phyloP scores from a whole-genome alignment of 768 basidiomycete genomes.

The Mycena albidolilacea region DNA sequence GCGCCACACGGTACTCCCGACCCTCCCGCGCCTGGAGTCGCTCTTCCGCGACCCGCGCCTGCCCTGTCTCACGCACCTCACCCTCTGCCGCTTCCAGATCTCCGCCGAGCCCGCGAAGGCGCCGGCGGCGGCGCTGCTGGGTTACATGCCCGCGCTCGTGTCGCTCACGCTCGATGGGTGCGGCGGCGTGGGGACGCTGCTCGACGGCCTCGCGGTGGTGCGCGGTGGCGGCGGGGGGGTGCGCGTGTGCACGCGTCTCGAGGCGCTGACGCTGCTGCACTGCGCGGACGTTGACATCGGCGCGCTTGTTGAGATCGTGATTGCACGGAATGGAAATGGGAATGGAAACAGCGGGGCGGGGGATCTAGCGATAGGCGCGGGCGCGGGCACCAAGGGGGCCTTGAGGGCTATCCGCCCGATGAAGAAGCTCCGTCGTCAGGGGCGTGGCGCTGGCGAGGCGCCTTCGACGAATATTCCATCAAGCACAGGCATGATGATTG shows the following conservation, averaged over 20 bases:
- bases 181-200: slow-evolving; percentile 55
- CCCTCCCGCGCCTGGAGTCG: slow-evolving; percentile 63
- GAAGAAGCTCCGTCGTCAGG: slow-evolving; percentile 48
- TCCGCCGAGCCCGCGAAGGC: slow-evolving; percentile 52
- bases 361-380: slow-evolving; percentile 44
- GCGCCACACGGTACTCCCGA: slow-evolving; percentile 44
- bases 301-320: slow-evolving; percentile 54
- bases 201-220: slow-evolving; percentile 57
- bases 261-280: slow-evolving; percentile 66
- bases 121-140: slow-evolving; percentile 59
- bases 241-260: slow-evolving; percentile 65
- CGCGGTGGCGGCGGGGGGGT: slow-evolving; percentile 50
- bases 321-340: slow-evolving; percentile 51
- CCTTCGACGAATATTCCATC: slow-evolving; percentile 47
- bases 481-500: slow-evolving; percentile 45
- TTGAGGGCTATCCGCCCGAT: slow-evolving; percentile 55
- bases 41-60: slow-evolving; percentile 73
- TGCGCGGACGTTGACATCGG: slow-evolving; percentile 60
- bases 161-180: slow-evolving; percentile 65
- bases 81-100: slow-evolving; percentile 63
- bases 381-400: slow-evolving; percentile 38
- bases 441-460: slow-evolving; percentile 24
- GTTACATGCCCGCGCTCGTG: slow-evolving; percentile 66
- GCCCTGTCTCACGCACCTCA: slow-evolving; percentile 64
- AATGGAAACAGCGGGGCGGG: slow-evolving; percentile 34